Percentiles rank a stretch among this genome's conserved stretches.
Evolutionary conservation across 441 rosid genomes (phyloP).

Genomic region (Metrosideros polymorpha): DNA sequence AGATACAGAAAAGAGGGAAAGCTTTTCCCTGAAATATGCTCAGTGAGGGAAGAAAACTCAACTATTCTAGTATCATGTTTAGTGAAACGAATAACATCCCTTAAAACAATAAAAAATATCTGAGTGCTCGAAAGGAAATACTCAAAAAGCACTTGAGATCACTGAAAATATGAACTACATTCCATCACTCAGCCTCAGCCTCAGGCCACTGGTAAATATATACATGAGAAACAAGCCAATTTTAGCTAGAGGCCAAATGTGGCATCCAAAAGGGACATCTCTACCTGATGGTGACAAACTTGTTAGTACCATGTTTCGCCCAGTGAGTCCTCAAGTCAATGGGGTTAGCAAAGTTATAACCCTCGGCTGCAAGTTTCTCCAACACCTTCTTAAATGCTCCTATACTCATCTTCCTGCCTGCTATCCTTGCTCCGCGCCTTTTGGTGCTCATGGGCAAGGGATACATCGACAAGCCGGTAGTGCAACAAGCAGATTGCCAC

Average conservation of each 20-base stretch:
- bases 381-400: slow-evolving; percentile 27
- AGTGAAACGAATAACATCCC: not conserved
- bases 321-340: slow-evolving; percentile 24
- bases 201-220: slow-evolving; percentile 1
- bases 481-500: slow-evolving; percentile 33
- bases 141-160: not conserved
- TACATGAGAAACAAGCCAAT: slow-evolving; percentile 1
- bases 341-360: slow-evolving; percentile 19
- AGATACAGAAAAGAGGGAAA: not conserved
- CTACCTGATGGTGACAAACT: slow-evolving; percentile 27
- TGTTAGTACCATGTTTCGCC: slow-evolving; percentile 33
- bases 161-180: not conserved
- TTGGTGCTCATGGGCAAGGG: slow-evolving; percentile 30
- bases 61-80: not conserved
- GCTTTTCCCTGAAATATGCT: not conserved
- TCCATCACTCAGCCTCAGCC: slow-evolving; percentile 1
- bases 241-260: not conserved
- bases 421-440: slow-evolving; percentile 26
- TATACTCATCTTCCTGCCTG: slow-evolving; percentile 28
- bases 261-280: not conserved
- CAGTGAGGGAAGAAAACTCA: not conserved
- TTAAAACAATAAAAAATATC: not conserved
- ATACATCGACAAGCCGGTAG: slow-evolving; percentile 14
- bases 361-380: slow-evolving; percentile 25
- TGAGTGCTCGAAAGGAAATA: not conserved